Evolutionary conservation across 148 eudicot genomes (phyloP), one percentile per base, ranked within the genome.

Genomic region (Polygonum aviculare): DNA sequence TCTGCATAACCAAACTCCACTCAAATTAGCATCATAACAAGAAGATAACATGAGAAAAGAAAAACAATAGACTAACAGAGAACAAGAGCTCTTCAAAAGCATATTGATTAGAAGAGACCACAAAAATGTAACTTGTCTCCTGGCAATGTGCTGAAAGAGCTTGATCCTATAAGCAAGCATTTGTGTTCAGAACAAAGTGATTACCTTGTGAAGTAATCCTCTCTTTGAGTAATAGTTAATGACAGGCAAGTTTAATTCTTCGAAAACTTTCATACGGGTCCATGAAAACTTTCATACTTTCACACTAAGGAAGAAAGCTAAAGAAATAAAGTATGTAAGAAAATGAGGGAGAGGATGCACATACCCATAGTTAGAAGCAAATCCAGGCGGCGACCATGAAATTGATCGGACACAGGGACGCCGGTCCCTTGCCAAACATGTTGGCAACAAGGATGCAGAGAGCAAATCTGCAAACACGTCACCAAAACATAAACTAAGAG

Each of bases 181-280:
- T 11, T 57, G 49, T 1, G 22, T 49, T 65, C 62, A 78, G 54
- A 18, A 52, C 16, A 40, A 69, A 79, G 67, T 65, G 44, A 79
- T 75, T 84, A 94, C 98, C 97, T 82, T 94, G 90, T 83, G 85
- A 78, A 94, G 98, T 80, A 88, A 86, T 76, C 97, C 98, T 80
- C 84, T 91, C 75, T 82, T 74, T 55, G 86, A 81, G 82, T 90
- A 94, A 90, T 90, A 83, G 77, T 87, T 86, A 83, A 94, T 78
- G 15, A 94, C 97, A 65, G 98, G 98, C 84, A 88, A 89, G 80
- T 81, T 91, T 38, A 87, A 79, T 74, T 86, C 91, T 78, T 77
- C 81, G 78, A 94, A 94, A 55, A 89, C 88, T 85, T 90, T 80
- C 16, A 94, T 88, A 74, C 97, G 92, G 75, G 82, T 89, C 93